Evolutionary conservation across 192 early-diverging fungal genomes (phyloP).

Genomic region (Pecoramyces ruminantium): DNA sequence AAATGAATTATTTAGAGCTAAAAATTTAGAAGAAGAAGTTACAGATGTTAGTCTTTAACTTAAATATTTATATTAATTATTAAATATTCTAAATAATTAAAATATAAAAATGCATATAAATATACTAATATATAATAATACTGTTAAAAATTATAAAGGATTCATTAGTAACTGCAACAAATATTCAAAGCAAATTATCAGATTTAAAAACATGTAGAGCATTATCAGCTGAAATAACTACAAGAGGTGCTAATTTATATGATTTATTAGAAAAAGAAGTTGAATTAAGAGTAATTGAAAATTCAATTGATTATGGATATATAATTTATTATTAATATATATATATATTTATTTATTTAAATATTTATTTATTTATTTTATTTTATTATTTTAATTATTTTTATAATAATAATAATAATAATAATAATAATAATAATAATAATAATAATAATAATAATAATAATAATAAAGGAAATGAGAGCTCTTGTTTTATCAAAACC

Average conservation of each 20-base stretch:
- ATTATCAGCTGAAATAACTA: slow-evolving; percentile 22
- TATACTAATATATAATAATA: too few species aligned
- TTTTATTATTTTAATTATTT: too few species aligned
- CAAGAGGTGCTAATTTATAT: slow-evolving; percentile 20
- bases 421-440: too few species aligned
- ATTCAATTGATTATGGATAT: too few species aligned
- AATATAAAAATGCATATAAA: too few species aligned
- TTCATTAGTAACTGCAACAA: slow-evolving; percentile 8
- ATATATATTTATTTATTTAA: too few species aligned
- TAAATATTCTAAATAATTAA: background rate
- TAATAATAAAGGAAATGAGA: slow-evolving; percentile 12
- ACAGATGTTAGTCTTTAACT: slow-evolving; percentile 7
- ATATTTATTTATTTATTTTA: too few species aligned
- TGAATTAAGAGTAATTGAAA: slow-evolving; percentile 12
- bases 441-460: background rate
- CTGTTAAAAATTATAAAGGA: too few species aligned
- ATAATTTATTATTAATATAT: too few species aligned
- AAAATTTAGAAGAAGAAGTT: background rate
- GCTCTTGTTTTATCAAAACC: slow-evolving; percentile 20
- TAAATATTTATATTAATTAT: background rate
- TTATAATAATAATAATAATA: too few species aligned
- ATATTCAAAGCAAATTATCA: slow-evolving; percentile 18
- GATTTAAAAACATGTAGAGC: slow-evolving; percentile 21
- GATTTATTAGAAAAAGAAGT: slow-evolving; percentile 24
- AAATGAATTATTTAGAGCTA: slow-evolving; percentile 19